A percentile compares a stretch with the other conserved stretches of the same genome.
Conservation (phyloP, 1,284 basidiomycete genomes). For the Peniophora sp. region DNA sequence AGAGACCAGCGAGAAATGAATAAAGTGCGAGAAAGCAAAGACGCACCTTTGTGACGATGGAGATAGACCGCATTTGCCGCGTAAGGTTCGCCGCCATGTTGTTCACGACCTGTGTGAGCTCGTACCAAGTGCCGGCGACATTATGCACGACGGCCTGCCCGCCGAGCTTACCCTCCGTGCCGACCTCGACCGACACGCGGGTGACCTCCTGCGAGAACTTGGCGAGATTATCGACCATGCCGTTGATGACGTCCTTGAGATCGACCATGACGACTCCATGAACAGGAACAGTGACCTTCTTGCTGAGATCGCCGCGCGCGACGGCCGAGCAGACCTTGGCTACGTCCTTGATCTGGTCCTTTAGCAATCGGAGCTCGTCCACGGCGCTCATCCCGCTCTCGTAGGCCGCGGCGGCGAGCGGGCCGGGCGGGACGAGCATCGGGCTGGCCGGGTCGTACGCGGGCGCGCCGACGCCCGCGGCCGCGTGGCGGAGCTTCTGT, state of each 20-base stretch:
- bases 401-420: slow-evolving; percentile 49
- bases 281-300: slow-evolving; percentile 95
- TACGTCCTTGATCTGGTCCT: slow-evolving; percentile 87
- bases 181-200: slow-evolving; percentile 86
- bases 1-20: too few species aligned
- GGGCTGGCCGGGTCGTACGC: slow-evolving; percentile 27
- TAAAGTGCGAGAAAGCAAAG: too few species aligned
- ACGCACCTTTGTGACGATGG: slow-evolving; percentile 78
- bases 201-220: slow-evolving; percentile 83
- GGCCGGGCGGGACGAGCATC: slow-evolving; percentile 46
- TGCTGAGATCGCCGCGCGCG: slow-evolving; percentile 86
- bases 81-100: slow-evolving; percentile 93
- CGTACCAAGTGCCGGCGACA: slow-evolving; percentile 92
- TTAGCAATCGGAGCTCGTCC: slow-evolving; percentile 76
- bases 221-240: slow-evolving; percentile 83
- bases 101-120: slow-evolving; percentile 87
- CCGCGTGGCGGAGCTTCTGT: slow-evolving; percentile 19
- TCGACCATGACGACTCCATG: slow-evolving; percentile 97
- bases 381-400: slow-evolving; percentile 62
- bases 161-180: slow-evolving; percentile 86
- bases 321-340: slow-evolving; percentile 94
- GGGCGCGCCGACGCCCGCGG: slow-evolving; percentile 23
- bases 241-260: slow-evolving; percentile 97
- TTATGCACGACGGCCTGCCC: slow-evolving; percentile 90
- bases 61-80: slow-evolving; percentile 90